Evolutionary conservation across 2,329 filamentous ascomycete genomes (phyloP), one percentile per base, ranked within the genome.

Genomic region (Podosphaera leucotricha): DNA sequence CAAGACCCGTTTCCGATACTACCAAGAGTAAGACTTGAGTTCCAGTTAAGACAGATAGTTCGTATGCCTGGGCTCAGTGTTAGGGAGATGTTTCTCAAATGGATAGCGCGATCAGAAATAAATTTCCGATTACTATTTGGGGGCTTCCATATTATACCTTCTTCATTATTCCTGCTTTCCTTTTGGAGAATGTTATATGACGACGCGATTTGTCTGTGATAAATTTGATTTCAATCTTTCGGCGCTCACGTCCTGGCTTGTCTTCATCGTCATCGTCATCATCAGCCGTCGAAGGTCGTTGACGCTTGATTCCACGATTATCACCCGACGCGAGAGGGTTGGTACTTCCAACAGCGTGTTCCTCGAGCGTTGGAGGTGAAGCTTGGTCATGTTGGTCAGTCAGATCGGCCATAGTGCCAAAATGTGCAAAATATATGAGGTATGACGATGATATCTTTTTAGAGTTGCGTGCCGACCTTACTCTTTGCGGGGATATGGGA

Each of bases 161-260:
- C 73, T 98, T 95, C 90, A 98, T 95, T 64, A 98, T 95, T 56
- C 90, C 90, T 46, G 90, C 90, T 71, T 98, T 98, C 63, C 90
- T 84, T 77, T 98, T 98, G 55, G 87, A 95, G 64, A 98, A 95
- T 58, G 90, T 95, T 62, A 95, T 98, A 69, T 98, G 90, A 50
- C 90, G 81, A 66, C 90, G 85, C 66, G 87, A 95, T 71, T 98
- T 98, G 67, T 98, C 90, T 65, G 86, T 87, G 64, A 98, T 98
- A 68, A 98, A 98, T 73, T 98, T 98, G 68, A 98, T 98, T 66
- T 98, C 90, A 58, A 98, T 98, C 80, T 98, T 98, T 67, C 90
- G 78, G 61, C 90, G 80, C 73, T 95, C 90, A 64, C 90, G 86
- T 59, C 85, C 85, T 50, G 84, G 84, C 75, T 95, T 95, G 64